Percentiles rank a stretch among this genome's conserved stretches.
phyloP scores from a whole-genome alignment of 2,329 filamentous ascomycete genomes.

The Diaporthe sp. region DNA sequence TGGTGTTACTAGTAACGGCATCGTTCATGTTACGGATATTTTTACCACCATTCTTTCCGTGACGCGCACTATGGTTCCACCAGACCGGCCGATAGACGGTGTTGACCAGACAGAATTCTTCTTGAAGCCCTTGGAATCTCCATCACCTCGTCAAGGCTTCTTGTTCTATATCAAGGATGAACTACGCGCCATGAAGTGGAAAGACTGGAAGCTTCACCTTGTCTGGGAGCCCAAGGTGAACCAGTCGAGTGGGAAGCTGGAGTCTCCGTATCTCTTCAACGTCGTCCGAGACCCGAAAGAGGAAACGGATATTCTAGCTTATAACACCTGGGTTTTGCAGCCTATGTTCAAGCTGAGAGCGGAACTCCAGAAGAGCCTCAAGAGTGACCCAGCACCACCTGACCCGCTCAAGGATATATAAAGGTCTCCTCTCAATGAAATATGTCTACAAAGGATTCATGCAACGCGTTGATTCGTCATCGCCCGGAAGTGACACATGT shows the following conservation, averaged over 20 bases:
- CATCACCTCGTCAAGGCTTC: slow-evolving; percentile 47
- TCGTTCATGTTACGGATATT: slow-evolving; percentile 52
- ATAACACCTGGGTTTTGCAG: slow-evolving; percentile 53
- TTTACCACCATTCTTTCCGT: slow-evolving; percentile 51
- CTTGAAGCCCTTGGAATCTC: slow-evolving; percentile 43
- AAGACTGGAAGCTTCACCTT: slow-evolving; percentile 53
- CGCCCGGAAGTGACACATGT: no score
- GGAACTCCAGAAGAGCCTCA: slow-evolving; percentile 49
- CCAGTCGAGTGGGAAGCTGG: slow-evolving; percentile 49
- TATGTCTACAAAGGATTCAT: neutral
- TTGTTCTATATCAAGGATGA: slow-evolving; percentile 54
- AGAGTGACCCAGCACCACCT: slow-evolving; percentile 49
- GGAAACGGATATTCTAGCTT: slow-evolving; percentile 50
- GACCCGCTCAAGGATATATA: slow-evolving; percentile 49
- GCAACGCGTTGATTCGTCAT: no score
- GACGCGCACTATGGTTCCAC: slow-evolving; percentile 42
- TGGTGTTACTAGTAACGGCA: slow-evolving; percentile 48
- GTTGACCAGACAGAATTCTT: slow-evolving; percentile 50
- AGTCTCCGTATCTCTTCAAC: slow-evolving; percentile 53
- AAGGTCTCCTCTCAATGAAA: neutral
- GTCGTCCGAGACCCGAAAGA: slow-evolving; percentile 51
- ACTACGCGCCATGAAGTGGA: slow-evolving; percentile 53
- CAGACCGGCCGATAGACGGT: slow-evolving; percentile 51
- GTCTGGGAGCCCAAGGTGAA: slow-evolving; percentile 55
- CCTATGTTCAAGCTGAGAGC: slow-evolving; percentile 48